Conservation (phyloP, 257 asterid genomes). For the Solanum sparsipilum region DNA sequence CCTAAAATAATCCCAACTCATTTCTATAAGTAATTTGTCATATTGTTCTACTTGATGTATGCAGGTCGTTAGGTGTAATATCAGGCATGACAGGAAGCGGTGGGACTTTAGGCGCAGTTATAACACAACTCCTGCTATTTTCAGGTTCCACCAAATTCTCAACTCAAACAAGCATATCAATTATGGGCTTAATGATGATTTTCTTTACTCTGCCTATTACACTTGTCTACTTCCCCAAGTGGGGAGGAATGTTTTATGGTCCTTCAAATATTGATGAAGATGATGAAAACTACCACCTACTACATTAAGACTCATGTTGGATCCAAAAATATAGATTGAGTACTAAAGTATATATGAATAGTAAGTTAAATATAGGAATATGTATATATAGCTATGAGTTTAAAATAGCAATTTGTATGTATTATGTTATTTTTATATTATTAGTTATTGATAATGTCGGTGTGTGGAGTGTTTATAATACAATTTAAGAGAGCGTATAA, state of each 20-base stretch:
- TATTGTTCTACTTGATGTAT: not conserved
- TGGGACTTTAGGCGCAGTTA: constrained; percentile 47
- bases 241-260: constrained; percentile 52
- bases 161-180: constrained; percentile 34
- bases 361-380: not conserved
- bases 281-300: constrained; percentile 2
- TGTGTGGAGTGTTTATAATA: not conserved
- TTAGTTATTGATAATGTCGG: not conserved
- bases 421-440: not conserved
- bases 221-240: constrained; percentile 31
- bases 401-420: not conserved
- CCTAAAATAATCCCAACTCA: not conserved
- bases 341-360: not conserved
- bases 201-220: constrained; percentile 22
- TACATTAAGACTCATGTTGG: not conserved
- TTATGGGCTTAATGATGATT: constrained; percentile 48
- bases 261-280: constrained; percentile 7
- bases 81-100: constrained; percentile 59
- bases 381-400: not conserved
- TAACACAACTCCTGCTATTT: constrained; percentile 36
- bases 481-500: not conserved
- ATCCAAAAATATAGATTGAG: too few species aligned
- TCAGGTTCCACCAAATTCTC: constrained; percentile 29
- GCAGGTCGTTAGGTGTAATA: constrained; percentile 46
- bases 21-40: not conserved